A percentile compares a stretch with the other conserved stretches of the same genome.
Conservation (phyloP, 495 filamentous ascomycete species). For the Bryoglossum gracile region DNA sequence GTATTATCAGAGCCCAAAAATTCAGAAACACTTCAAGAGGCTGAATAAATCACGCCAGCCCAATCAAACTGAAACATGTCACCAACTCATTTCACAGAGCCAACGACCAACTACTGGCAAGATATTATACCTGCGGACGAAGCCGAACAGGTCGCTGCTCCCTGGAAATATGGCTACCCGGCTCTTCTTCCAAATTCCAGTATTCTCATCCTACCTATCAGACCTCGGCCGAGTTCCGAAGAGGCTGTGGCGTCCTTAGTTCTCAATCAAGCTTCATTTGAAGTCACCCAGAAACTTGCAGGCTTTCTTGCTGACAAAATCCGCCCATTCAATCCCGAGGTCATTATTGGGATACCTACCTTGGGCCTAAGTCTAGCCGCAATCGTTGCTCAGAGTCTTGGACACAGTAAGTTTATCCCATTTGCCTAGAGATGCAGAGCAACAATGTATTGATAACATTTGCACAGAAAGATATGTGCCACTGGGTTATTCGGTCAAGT, state of each 20-base stretch:
- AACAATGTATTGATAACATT: not conserved
- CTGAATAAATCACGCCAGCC: no score
- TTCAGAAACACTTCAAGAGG: no score
- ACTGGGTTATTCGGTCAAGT: constrained; percentile 22
- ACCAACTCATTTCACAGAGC: constrained; percentile 15
- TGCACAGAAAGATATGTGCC: constrained; percentile 18
- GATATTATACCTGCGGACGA: constrained; percentile 9
- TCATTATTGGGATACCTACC: constrained; percentile 21
- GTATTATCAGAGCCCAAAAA: no score
- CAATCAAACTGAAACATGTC: constrained; percentile 1
- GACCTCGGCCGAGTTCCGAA: constrained; percentile 7
- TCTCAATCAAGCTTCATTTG: constrained; percentile 39
- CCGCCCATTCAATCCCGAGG: constrained; percentile 7
- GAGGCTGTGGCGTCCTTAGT: constrained; percentile 25
- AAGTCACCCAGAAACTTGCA: constrained; percentile 34
- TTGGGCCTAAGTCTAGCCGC: constrained; percentile 14
- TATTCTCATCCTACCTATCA: constrained; percentile 18
- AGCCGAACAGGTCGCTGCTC: not conserved
- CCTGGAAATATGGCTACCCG: constrained; percentile 15
- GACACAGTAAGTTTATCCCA: constrained; percentile 9
- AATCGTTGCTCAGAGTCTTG: constrained; percentile 13
- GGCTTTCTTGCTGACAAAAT: constrained; percentile 25
- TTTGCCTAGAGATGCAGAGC: not conserved
- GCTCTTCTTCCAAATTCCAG: constrained; percentile 9
- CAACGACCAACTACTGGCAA: constrained; percentile 24